These are phyloP conservation scores for Solanum infundibuliforme DNA, from an alignment of 257 asterid genomes.

Conservation along the genomic window DNA sequence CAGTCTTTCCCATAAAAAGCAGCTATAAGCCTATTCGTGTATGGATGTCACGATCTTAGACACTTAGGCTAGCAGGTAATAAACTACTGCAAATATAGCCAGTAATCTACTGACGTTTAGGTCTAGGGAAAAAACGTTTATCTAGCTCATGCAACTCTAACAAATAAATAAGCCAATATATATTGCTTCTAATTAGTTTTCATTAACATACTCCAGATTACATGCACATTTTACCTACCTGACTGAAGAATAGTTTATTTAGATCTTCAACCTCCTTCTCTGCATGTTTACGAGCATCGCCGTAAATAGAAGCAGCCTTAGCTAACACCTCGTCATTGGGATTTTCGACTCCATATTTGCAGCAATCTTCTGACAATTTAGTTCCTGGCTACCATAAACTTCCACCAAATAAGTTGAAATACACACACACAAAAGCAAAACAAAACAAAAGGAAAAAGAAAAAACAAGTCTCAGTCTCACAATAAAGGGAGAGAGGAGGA, in stretches of 20 bases:
- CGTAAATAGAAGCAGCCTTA: constrained; percentile 78
- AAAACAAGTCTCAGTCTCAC: background rate
- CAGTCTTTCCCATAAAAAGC: background rate
- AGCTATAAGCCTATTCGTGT: background rate
- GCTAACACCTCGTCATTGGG: constrained; percentile 67
- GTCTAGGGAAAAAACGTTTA: background rate
- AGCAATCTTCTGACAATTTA: constrained; percentile 88
- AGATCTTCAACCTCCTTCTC: constrained; percentile 95
- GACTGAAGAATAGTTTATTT: constrained; percentile 57
- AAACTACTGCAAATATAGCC: background rate
- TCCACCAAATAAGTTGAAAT: background rate
- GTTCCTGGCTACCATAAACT: constrained; percentile 59
- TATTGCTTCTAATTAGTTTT: background rate
- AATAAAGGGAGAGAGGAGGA: background rate
- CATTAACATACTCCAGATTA: background rate
- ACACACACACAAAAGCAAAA: background rate
- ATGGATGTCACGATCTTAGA: background rate
- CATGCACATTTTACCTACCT: constrained; percentile 42
- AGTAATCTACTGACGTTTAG: background rate
- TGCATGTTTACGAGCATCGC: constrained; percentile 86
- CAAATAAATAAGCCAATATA: background rate
- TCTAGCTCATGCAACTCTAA: background rate
- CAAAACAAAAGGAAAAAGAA: background rate
- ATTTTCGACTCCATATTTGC: constrained; percentile 77
- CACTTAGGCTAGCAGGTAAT: background rate